phyloP scores from a whole-genome alignment of 257 asterid species.

The Agastache rugosa region DNA sequence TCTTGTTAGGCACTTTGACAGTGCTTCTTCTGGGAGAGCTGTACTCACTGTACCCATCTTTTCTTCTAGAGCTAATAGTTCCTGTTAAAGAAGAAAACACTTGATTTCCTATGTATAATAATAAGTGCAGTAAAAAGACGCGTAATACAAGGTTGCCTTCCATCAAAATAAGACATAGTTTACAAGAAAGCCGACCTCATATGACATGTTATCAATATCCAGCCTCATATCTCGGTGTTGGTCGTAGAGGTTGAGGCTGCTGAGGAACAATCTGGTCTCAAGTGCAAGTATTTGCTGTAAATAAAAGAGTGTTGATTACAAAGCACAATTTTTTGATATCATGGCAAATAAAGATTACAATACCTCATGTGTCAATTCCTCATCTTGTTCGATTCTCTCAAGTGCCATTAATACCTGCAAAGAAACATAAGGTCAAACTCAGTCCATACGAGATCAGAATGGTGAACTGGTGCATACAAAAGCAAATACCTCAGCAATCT shows the following conservation, averaged over 20 bases:
- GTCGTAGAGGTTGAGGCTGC: slow-evolving; percentile 71
- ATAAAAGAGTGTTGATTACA: slow-evolving; percentile 14
- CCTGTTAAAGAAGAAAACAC: slow-evolving; percentile 53
- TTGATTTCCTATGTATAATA: too few species aligned
- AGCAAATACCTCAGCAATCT: slow-evolving; percentile 67
- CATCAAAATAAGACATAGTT: background rate
- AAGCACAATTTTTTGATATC: background rate
- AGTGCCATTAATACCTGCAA: slow-evolving; percentile 73
- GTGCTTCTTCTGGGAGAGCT: slow-evolving; percentile 76
- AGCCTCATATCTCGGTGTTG: slow-evolving; percentile 89
- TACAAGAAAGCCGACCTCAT: slow-evolving; percentile 62
- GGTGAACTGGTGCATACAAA: background rate
- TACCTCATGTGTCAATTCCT: slow-evolving; percentile 76
- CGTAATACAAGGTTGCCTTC: background rate
- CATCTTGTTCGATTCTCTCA: slow-evolving; percentile 81
- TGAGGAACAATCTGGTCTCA: slow-evolving; percentile 68
- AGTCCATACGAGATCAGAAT: background rate
- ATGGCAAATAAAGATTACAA: slow-evolving; percentile 5
- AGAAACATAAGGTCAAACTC: background rate
- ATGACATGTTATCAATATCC: slow-evolving; percentile 94
- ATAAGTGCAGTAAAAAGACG: background rate
- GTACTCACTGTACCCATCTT: slow-evolving; percentile 95
- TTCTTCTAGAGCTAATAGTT: slow-evolving; percentile 88
- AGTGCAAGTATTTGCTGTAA: slow-evolving; percentile 69
- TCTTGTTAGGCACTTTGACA: slow-evolving; percentile 65